phyloP scores from a whole-genome alignment of 2,329 filamentous ascomycete genomes.

The Fusarium bulbicola region DNA sequence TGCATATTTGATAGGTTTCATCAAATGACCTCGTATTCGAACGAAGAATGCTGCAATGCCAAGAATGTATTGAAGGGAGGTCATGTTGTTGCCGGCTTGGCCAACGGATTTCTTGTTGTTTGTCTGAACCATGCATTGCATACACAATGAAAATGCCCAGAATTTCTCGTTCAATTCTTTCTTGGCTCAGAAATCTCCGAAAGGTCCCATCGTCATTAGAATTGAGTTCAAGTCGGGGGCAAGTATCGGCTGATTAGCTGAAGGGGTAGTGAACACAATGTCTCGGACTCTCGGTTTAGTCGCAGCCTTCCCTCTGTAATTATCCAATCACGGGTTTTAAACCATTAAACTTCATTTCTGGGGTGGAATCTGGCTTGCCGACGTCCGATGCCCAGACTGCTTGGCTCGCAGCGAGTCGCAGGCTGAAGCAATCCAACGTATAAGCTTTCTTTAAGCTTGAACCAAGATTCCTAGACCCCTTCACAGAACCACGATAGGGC shows the following conservation, averaged over 20 bases:
- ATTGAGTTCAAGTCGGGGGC: not conserved
- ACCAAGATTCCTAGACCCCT: not conserved
- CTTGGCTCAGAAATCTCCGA: not conserved
- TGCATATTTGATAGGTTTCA: not conserved
- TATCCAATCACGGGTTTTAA: not conserved
- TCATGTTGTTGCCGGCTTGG: not conserved
- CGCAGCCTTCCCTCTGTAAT: not conserved
- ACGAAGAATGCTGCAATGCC: constrained; percentile 5
- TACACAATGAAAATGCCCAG: not conserved
- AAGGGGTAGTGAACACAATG: constrained; percentile 24
- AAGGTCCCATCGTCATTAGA: not conserved
- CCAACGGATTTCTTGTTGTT: not conserved
- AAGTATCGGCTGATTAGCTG: not conserved
- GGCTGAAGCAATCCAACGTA: not conserved
- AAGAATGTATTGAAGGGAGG: not conserved
- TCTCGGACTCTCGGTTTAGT: constrained; percentile 25
- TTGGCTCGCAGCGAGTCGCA: not conserved
- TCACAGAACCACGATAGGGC: no score
- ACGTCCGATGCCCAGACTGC: constrained; percentile 17
- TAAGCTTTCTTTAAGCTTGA: not conserved
- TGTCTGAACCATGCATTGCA: no score
- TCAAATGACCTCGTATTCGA: not conserved
- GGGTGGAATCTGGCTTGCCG: not conserved
- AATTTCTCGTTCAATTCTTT: not conserved
- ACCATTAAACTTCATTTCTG: not conserved